A percentile compares a stretch with the other conserved stretches of the same genome.
Conservation (phyloP, 805 yeast genomes). For the Kodamaea lidongshanica region DNA sequence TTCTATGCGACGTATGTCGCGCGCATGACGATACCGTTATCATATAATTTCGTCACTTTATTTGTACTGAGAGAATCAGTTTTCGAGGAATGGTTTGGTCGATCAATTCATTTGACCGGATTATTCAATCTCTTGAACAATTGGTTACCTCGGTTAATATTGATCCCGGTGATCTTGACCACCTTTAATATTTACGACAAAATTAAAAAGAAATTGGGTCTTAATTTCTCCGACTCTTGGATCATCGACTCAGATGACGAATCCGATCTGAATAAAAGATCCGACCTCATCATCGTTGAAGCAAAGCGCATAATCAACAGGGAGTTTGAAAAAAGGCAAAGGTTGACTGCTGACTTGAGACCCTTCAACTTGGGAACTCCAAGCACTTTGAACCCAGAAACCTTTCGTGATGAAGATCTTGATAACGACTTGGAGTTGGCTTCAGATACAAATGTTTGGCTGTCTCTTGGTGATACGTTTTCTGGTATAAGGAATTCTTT, state of each 20-base stretch:
- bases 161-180: constrained; percentile 65
- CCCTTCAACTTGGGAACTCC: constrained; percentile 23
- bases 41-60: constrained; percentile 70
- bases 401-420: constrained; percentile 12
- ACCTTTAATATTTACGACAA: constrained; percentile 62
- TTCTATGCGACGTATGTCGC: constrained; percentile 78
- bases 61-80: constrained; percentile 45
- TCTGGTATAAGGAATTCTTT: constrained; percentile 18
- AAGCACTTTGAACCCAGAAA: constrained; percentile 21
- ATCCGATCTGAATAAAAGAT: constrained; percentile 18
- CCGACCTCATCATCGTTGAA: constrained; percentile 35
- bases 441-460: constrained; percentile 18
- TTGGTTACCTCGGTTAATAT: constrained; percentile 66
- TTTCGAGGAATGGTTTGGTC: constrained; percentile 71
- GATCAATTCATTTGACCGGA: constrained; percentile 68
- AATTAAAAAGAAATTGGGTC: constrained; percentile 37
- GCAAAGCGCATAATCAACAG: constrained; percentile 36
- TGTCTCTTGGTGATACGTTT: constrained; percentile 20
- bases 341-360: constrained; percentile 15
- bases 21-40: constrained; percentile 74
- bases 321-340: constrained; percentile 25
- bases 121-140: constrained; percentile 67
- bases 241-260: constrained; percentile 21
- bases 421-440: constrained; percentile 5
- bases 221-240: constrained; percentile 36